phyloP scores from a whole-genome alignment of 2,329 filamentous ascomycete genomes.

The Aspergillus calidoustus region DNA sequence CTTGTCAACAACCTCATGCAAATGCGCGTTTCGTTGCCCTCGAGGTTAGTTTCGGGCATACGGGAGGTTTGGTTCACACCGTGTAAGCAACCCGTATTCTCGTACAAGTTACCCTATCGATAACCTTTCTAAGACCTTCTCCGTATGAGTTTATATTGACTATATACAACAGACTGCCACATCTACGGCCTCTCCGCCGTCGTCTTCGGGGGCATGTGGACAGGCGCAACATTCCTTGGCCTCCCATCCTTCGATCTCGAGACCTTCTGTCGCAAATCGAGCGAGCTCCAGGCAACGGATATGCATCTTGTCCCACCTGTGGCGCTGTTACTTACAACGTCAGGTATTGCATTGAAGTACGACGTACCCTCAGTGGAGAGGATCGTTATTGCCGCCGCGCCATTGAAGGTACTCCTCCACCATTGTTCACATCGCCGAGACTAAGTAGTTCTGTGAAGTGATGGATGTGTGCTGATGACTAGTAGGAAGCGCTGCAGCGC shows the following conservation, averaged over 20 bases:
- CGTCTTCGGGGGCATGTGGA: constrained; percentile 27
- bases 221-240: constrained; percentile 21
- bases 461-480: not conserved
- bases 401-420: constrained; percentile 23
- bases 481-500: constrained; percentile 21
- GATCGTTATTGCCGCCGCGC: constrained; percentile 27
- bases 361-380: constrained; percentile 21
- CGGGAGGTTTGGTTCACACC: constrained; percentile 28
- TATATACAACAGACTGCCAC: constrained; percentile 24
- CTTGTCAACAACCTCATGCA: constrained; percentile 69
- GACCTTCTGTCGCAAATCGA: constrained; percentile 22
- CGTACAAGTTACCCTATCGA: too few species aligned
- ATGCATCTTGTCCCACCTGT: constrained; percentile 28
- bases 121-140: too few species aligned
- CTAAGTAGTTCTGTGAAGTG: too few species aligned
- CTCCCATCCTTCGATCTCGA: constrained; percentile 25
- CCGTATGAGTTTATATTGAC: too few species aligned
- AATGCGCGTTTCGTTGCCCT: constrained; percentile 24
- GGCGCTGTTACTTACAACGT: constrained; percentile 19
- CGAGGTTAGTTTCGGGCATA: constrained; percentile 21
- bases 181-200: constrained; percentile 24
- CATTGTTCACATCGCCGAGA: too few species aligned
- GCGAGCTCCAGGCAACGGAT: constrained; percentile 26
- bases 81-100: constrained; percentile 15
- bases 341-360: constrained; percentile 21